Base-by-base conservation (phyloP, 163 green algal genomes). In the Volvox carteri region DNA sequence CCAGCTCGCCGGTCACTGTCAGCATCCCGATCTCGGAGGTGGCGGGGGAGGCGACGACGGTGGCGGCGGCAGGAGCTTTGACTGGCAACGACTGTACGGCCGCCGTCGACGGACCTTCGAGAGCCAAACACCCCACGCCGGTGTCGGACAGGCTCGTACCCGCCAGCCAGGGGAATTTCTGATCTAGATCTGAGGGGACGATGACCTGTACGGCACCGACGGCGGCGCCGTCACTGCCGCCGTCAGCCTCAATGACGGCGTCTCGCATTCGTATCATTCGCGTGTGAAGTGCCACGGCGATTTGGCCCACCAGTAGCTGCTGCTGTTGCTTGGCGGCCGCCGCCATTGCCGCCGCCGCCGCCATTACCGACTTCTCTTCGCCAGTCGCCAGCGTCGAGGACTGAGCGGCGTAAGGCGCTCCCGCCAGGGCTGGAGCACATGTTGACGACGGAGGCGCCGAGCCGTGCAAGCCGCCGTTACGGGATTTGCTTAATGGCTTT, bases 1-100 rank as follows among this genome's bases (percentile, higher is more conserved):
- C 89, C 42, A 92, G 76, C 74, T 84, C 50, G 0, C 80, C 62
- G 6, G 46, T 70, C 16, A 87, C 19, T 6, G 12, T 35, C 58
- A 86, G 79, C 52, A 58, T 4, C 3, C 65, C 65, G 25, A 12
- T 48, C 1, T 75, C 65, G 4, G 73, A 25, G 12, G 11, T 8
- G 11, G 19, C 78, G 35, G 21, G 44, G 42, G 25, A 42, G 73
- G 14, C 72, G 25, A 5, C 72, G 4, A 6, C 42, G 42, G 30
- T 46, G 73, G n/a, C n/a, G n/a, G n/a, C n/a, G n/a, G n/a, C n/a
- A n/a, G n/a, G n/a, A n/a, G n/a, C n/a, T n/a, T n/a, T n/a, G n/a
- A n/a, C n/a, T n/a, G n/a, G n/a, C n/a, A n/a, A n/a, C n/a, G n/a
- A n/a, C n/a, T n/a, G n/a, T n/a, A n/a, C 42, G 9, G 42, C 73